Evolutionary conservation across 331 rosid species (phyloP).

Genomic region (Dryas integrifolia): DNA sequence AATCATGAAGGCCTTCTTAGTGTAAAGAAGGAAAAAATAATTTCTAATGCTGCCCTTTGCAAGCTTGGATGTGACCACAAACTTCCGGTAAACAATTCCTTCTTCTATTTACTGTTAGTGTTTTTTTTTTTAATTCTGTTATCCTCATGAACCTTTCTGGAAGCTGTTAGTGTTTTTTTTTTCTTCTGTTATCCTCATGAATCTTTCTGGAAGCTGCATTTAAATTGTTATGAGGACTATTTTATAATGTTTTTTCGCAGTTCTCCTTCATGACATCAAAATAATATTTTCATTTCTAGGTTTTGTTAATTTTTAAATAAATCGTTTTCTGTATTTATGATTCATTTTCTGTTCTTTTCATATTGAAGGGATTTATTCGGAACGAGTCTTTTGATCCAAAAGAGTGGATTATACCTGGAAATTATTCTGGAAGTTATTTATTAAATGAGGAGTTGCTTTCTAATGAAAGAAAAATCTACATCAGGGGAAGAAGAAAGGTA

Average conservation of each 20-base stretch:
- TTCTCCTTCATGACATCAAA: not conserved
- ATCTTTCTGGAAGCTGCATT: not conserved
- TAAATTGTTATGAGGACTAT: not conserved
- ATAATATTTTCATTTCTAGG: not conserved
- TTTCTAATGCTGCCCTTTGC: conserved; percentile 68
- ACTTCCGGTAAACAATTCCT: conserved; percentile 60
- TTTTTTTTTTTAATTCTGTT: conserved; percentile 4
- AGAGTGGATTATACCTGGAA: conserved; percentile 66
- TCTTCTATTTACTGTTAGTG: conserved; percentile 14
- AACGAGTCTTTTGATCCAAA: conserved; percentile 61
- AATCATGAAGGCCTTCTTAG: conserved; percentile 80
- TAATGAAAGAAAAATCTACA: conserved; percentile 31
- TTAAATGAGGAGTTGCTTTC: conserved; percentile 39
- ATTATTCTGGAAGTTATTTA: conserved; percentile 22
- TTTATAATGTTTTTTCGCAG: not conserved
- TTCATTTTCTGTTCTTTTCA: conserved; percentile 4
- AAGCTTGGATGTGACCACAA: conserved; percentile 52
- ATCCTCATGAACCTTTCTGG: not conserved
- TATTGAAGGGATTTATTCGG: conserved; percentile 73
- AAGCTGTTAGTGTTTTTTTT: conserved; percentile 1
- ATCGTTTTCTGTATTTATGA: not conserved
- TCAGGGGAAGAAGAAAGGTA: conserved; percentile 43
- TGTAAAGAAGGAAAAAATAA: conserved; percentile 57
- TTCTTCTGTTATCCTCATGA: not conserved
- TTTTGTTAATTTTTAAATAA: not conserved